Percentiles rank a stretch among this genome's conserved stretches.
These are phyloP conservation scores for Venturia aucupariae DNA, from an alignment of 2,329 filamentous ascomycete species.

Conservation along the genomic window DNA sequence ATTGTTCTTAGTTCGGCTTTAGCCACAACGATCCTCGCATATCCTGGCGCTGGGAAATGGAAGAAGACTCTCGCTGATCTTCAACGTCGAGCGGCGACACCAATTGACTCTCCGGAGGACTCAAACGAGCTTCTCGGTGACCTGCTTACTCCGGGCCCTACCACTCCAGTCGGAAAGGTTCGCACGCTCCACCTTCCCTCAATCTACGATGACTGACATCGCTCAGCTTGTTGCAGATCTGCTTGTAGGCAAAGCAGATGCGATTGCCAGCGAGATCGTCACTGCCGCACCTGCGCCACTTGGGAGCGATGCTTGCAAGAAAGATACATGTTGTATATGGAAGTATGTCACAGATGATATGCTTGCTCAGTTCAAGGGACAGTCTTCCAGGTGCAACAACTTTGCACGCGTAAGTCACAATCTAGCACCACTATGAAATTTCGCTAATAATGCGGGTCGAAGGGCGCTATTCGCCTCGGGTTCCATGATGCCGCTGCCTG, in stretches of 20 bases:
- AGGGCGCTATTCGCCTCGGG: constrained; percentile 25
- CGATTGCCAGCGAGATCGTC: constrained; percentile 21
- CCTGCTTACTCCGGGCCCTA: constrained; percentile 23
- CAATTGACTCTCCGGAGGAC: constrained; percentile 18
- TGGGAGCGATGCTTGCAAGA: constrained; percentile 26
- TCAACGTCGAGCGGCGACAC: constrained; percentile 17
- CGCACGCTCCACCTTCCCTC: not conserved
- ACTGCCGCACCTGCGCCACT: constrained; percentile 19
- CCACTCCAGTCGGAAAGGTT: constrained; percentile 17
- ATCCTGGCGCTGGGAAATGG: constrained; percentile 12
- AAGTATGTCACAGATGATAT: constrained; percentile 26
- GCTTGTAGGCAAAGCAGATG: constrained; percentile 22
- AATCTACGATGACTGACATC: not conserved
- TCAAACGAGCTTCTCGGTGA: constrained; percentile 28
- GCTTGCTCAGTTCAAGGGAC: constrained; percentile 20
- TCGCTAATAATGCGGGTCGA: not conserved
- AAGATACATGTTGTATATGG: constrained; percentile 28
- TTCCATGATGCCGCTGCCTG: constrained; percentile 29
- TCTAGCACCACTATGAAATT: not conserved
- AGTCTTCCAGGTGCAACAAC: constrained; percentile 25
- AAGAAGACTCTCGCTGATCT: constrained; percentile 16
- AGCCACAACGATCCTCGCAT: constrained; percentile 5
- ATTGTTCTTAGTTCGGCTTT: not conserved
- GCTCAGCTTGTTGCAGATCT: constrained; percentile 23
- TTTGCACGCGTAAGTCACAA: constrained; percentile 20